Conservation (phyloP, 108 stramenopile species). For the Stephanodiscus triporus region DNA sequence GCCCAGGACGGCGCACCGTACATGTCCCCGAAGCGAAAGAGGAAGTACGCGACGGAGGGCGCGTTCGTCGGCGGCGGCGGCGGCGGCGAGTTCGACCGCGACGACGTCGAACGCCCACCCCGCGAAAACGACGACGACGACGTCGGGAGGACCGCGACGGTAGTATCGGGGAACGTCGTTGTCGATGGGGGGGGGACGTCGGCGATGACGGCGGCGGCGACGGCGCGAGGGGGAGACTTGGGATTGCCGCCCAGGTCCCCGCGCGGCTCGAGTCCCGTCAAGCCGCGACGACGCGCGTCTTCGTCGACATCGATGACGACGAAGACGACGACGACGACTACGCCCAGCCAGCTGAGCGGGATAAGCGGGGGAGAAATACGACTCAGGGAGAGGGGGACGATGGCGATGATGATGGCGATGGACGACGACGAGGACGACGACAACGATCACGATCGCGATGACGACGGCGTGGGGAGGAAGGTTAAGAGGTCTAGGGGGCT, state of each 20-base stretch:
- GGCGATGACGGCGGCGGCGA: background rate
- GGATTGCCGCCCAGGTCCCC: conserved; percentile 31
- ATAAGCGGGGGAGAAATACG: conserved; percentile 12
- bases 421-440: background rate
- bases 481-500: conserved; percentile 4
- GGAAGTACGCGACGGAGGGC: conserved; percentile 4
- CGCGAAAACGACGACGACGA: background rate
- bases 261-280: conserved; percentile 33
- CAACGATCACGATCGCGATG: background rate
- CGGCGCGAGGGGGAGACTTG: conserved; percentile 8
- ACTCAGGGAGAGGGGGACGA: background rate
- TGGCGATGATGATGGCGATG: conserved; percentile 1
- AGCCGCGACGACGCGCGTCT: background rate
- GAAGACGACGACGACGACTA: background rate
- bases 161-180: conserved; percentile 2
- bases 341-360: background rate
- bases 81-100: background rate
- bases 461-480: background rate
- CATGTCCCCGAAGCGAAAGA: background rate
- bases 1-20: background rate
- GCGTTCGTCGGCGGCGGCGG: background rate
- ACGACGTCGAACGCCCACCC: background rate
- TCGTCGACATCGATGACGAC: background rate
- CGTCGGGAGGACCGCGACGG: background rate
- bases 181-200: background rate